Conservation (phyloP, 306 rosid genomes). For the Glycine latifolia region DNA sequence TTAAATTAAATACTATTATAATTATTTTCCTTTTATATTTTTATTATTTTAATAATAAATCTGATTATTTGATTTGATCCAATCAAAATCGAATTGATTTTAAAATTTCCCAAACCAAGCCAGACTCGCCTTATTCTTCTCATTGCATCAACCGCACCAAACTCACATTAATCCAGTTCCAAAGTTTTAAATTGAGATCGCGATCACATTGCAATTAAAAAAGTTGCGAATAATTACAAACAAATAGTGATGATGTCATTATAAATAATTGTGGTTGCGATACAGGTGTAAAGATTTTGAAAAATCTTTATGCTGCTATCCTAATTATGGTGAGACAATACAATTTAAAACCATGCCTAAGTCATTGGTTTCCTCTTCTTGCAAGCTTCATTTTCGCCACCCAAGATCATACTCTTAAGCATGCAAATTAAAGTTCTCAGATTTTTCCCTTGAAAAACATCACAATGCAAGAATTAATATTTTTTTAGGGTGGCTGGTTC, state of each 20-base stretch:
- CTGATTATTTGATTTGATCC: no score
- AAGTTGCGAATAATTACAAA: neutral
- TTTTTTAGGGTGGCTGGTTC: neutral
- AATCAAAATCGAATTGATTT: no score
- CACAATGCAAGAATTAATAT: neutral
- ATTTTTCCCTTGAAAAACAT: neutral
- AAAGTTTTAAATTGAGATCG: neutral
- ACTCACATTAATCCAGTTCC: neutral
- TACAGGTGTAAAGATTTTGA: neutral
- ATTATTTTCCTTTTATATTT: no score
- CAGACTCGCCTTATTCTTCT: neutral
- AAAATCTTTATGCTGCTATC: neutral
- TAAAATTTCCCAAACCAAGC: neutral
- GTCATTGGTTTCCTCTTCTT: neutral
- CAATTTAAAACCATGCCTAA: neutral
- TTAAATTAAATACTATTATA: no score
- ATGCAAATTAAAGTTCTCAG: neutral
- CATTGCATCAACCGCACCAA: neutral
- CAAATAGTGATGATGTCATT: neutral
- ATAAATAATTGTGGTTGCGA: neutral
- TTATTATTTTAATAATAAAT: no score
- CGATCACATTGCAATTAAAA: neutral
- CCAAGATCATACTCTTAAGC: constrained; percentile 13
- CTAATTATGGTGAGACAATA: neutral
- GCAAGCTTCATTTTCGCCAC: neutral